Percentiles rank a stretch among this genome's conserved stretches.
Conservation (phyloP, 208 protist genomes). For the Naegleria gruberi region DNA sequence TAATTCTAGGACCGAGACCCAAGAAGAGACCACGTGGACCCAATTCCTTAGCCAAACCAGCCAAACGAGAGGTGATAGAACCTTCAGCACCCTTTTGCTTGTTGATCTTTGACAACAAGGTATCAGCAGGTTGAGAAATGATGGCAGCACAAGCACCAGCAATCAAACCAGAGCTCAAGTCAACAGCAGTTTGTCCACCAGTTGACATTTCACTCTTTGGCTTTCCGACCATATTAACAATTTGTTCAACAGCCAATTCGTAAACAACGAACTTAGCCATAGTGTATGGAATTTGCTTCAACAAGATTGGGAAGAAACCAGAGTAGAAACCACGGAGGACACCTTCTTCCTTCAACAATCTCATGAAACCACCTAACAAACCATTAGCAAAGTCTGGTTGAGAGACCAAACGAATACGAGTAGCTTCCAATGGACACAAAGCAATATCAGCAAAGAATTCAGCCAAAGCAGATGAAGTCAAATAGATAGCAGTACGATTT, state of each 20-base stretch:
- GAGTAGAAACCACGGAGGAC: constrained; percentile 26
- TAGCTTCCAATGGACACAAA: constrained; percentile 86
- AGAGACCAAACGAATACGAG: constrained; percentile 83
- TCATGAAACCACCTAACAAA: constrained; percentile 22
- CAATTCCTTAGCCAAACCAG: constrained; percentile 54
- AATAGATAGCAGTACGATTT: constrained; percentile 60
- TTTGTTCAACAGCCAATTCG: constrained; percentile 46
- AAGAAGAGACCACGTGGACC: constrained; percentile 67
- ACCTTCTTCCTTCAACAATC: constrained; percentile 20
- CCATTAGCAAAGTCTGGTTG: constrained; percentile 38
- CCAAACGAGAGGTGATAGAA: constrained; percentile 43
- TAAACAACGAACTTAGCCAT: constrained; percentile 72
- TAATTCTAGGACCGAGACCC: constrained; percentile 79
- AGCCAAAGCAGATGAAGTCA: constrained; percentile 78
- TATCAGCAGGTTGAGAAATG: constrained; percentile 91
- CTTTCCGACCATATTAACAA: constrained; percentile 42
- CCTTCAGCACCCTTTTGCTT: constrained; percentile 69
- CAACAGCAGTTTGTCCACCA: constrained; percentile 54
- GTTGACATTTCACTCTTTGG: not conserved
- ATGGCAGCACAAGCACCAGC: constrained; percentile 85
- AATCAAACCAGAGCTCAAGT: constrained; percentile 81
- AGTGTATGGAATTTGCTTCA: constrained; percentile 75
- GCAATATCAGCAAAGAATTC: constrained; percentile 92
- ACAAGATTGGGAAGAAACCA: constrained; percentile 28
- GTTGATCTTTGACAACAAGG: constrained; percentile 75